Evolutionary conservation across 257 asterid genomes (phyloP).

Genomic region (Nemophila menziesii): DNA sequence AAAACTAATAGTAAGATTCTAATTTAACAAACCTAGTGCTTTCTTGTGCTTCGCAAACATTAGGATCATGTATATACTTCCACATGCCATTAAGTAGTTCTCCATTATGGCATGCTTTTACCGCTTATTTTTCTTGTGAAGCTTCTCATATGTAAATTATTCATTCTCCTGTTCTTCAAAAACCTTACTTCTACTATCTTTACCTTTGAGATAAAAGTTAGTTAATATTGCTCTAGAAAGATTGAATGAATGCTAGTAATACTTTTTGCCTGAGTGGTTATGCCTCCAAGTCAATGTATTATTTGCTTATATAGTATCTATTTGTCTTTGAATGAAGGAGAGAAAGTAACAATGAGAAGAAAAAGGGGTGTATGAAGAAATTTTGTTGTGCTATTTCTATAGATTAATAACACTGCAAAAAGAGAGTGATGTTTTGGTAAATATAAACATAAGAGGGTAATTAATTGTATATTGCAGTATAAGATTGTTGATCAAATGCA

Average conservation of each 20-base stretch:
- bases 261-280: neutral
- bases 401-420: no score
- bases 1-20: slow-evolving; percentile 45
- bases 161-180: no score
- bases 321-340: no score
- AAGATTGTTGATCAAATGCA: neutral
- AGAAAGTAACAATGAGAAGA: no score
- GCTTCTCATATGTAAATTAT: neutral
- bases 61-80: neutral
- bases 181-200: neutral
- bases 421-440: no score
- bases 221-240: neutral
- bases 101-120: neutral
- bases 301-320: neutral
- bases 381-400: no score
- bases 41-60: slow-evolving; percentile 37
- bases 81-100: neutral
- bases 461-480: neutral
- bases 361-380: no score
- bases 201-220: neutral
- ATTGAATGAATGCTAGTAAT: neutral
- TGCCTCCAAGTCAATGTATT: neutral
- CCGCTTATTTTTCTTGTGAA: no score
- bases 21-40: slow-evolving; percentile 22
- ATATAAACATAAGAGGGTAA: neutral